Conservation (phyloP, 768 basidiomycete genomes). For the Lentinula guzmanii region DNA sequence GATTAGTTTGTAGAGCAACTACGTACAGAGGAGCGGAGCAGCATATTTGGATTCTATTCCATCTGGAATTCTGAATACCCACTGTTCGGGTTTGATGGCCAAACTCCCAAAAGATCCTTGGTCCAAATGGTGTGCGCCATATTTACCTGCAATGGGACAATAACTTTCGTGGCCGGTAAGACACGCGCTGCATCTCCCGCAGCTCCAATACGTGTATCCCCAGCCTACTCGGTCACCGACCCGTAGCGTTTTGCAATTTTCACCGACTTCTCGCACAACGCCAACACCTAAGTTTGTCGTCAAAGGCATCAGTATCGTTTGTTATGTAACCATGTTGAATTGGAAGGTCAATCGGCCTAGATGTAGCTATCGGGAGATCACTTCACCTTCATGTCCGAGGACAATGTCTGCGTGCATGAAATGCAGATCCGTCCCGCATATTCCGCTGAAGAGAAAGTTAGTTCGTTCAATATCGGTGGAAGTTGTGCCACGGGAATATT, state of each 20-base stretch:
- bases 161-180: slow-evolving; percentile 24
- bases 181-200: slow-evolving; percentile 26
- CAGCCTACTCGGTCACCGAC: slow-evolving; percentile 30
- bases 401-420: slow-evolving; percentile 24
- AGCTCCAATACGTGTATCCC: slow-evolving; percentile 27
- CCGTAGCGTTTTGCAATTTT: slow-evolving; percentile 2
- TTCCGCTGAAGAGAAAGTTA: slow-evolving; percentile 11
- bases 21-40: slow-evolving; percentile 28
- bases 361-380: background rate
- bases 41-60: slow-evolving; percentile 21
- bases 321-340: background rate
- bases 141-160: slow-evolving; percentile 12
- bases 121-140: slow-evolving; percentile 17
- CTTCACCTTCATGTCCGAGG: slow-evolving; percentile 33
- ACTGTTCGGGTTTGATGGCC: slow-evolving; percentile 26
- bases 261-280: slow-evolving; percentile 24
- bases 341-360: background rate
- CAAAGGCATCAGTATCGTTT: background rate
- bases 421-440: slow-evolving; percentile 34
- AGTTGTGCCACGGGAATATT: background rate
- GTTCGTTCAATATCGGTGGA: too few species aligned
- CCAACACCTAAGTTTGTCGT: slow-evolving; percentile 15
- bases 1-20: background rate
- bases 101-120: slow-evolving; percentile 29
- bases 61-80: slow-evolving; percentile 27